Conservation (phyloP, 495 filamentous ascomycete species). For the Penicillium parvum region DNA sequence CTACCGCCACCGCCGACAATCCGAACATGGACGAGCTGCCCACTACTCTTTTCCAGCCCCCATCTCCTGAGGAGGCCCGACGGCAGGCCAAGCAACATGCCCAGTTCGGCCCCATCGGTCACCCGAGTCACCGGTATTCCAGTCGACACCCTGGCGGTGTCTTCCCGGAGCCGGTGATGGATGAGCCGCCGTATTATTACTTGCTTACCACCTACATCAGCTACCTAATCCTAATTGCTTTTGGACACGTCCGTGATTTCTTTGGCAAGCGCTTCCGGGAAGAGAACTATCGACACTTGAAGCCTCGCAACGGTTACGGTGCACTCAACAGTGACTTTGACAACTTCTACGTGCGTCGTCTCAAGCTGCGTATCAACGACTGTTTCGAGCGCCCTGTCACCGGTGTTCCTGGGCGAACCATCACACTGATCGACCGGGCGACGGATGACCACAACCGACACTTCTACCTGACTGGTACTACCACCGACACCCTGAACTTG, state of each 20-base stretch:
- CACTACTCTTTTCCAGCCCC: constrained; percentile 85
- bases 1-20: constrained; percentile 79
- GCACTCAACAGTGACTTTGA: constrained; percentile 98
- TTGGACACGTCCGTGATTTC: constrained; percentile 93
- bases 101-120: constrained; percentile 84
- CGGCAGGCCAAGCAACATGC: constrained; percentile 74
- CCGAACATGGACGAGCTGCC: constrained; percentile 66
- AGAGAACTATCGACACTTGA: constrained; percentile 77
- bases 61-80: constrained; percentile 77
- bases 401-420: constrained; percentile 89
- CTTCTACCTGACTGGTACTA: constrained; percentile 82
- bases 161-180: constrained; percentile 79
- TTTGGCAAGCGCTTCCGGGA: constrained; percentile 93
- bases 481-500: constrained; percentile 95
- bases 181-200: constrained; percentile 96
- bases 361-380: constrained; percentile 94
- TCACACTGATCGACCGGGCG: constrained; percentile 82
- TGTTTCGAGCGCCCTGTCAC: constrained; percentile 90
- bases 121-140: constrained; percentile 75
- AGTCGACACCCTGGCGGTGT: constrained; percentile 75
- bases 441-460: constrained; percentile 84
- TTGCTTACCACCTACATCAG: constrained; percentile 95
- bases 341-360: constrained; percentile 90
- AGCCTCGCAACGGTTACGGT: constrained; percentile 81
- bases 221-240: constrained; percentile 91